These are phyloP conservation scores for Mitosporidium daphniae DNA, from an alignment of 371 early-diverging fungal genomes.

Conservation along the genomic window DNA sequence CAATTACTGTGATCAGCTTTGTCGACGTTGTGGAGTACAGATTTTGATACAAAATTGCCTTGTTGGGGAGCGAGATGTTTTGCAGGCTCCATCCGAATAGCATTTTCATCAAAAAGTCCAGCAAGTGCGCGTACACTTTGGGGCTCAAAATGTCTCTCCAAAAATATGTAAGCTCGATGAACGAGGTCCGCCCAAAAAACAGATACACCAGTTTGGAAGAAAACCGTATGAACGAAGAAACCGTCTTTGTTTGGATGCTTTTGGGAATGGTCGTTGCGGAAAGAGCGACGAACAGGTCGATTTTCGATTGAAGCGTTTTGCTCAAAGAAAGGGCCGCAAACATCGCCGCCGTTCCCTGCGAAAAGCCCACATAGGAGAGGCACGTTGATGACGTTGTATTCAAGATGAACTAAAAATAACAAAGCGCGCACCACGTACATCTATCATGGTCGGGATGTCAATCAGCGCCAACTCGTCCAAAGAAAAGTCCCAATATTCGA, in stretches of 20 bases:
- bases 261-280: slow-evolving; percentile 61
- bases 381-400: slow-evolving; percentile 24
- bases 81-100: slow-evolving; percentile 72
- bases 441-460: slow-evolving; percentile 46
- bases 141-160: slow-evolving; percentile 39
- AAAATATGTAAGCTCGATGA: slow-evolving; percentile 33
- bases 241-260: slow-evolving; percentile 20
- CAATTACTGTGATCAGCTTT: too few species aligned
- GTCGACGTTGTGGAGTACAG: too few species aligned
- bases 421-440: slow-evolving; percentile 11
- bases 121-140: slow-evolving; percentile 23
- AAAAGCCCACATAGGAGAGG: slow-evolving; percentile 66
- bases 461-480: slow-evolving; percentile 47
- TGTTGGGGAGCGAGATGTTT: too few species aligned
- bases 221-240: slow-evolving; percentile 38
- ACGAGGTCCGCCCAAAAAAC: slow-evolving; percentile 43
- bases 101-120: slow-evolving; percentile 26
- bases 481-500: slow-evolving; percentile 59
- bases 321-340: slow-evolving; percentile 49
- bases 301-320: slow-evolving; percentile 26
- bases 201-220: slow-evolving; percentile 52
- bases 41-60: too few species aligned
- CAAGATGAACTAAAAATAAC: slow-evolving; percentile 23
- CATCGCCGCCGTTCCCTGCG: slow-evolving; percentile 65
- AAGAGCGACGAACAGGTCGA: slow-evolving; percentile 48